These are phyloP conservation scores for Lindgomyces ingoldianus DNA, from an alignment of 495 filamentous ascomycete genomes.

Conservation along the genomic window DNA sequence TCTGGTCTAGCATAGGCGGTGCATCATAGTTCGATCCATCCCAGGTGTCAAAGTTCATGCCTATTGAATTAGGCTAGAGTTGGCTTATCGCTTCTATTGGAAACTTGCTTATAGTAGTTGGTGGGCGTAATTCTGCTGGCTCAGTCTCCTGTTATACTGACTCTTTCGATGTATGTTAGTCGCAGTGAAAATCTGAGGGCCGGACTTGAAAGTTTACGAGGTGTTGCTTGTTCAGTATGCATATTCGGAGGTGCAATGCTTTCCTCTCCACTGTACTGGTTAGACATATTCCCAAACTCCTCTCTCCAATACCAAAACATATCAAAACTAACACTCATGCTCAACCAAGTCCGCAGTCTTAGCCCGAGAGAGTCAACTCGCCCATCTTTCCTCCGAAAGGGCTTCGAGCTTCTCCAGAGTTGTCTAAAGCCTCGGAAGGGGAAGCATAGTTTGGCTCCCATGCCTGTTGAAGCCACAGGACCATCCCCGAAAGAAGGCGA, in stretches of 20 bases:
- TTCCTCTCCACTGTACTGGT: slow-evolving; percentile 27
- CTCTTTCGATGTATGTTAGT: not conserved
- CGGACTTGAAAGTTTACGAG: slow-evolving; percentile 15
- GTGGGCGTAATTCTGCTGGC: not conserved
- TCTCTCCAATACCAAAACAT: slow-evolving; percentile 38
- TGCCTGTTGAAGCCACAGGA: not conserved
- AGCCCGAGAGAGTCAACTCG: slow-evolving; percentile 15
- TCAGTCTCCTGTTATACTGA: not conserved
- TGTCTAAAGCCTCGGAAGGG: slow-evolving; percentile 6
- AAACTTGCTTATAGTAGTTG: not conserved
- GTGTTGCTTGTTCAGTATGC: slow-evolving; percentile 18
- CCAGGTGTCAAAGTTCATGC: slow-evolving; percentile 25
- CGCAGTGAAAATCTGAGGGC: not conserved
- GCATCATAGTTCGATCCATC: slow-evolving; percentile 8
- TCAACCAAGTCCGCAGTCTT: slow-evolving; percentile 23
- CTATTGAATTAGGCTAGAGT: not conserved
- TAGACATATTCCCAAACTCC: slow-evolving; percentile 29
- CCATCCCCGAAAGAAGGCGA: slow-evolving; percentile 1
- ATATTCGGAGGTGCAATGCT: not conserved
- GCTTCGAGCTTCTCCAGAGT: slow-evolving; percentile 26
- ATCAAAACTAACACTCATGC: slow-evolving; percentile 34
- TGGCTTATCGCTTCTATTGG: not conserved
- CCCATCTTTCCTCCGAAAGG: slow-evolving; percentile 26
- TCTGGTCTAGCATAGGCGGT: slow-evolving; percentile 18
- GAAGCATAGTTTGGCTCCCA: not conserved